phyloP scores from a whole-genome alignment of 345 rosid genomes.

The Ceriops tagal region DNA sequence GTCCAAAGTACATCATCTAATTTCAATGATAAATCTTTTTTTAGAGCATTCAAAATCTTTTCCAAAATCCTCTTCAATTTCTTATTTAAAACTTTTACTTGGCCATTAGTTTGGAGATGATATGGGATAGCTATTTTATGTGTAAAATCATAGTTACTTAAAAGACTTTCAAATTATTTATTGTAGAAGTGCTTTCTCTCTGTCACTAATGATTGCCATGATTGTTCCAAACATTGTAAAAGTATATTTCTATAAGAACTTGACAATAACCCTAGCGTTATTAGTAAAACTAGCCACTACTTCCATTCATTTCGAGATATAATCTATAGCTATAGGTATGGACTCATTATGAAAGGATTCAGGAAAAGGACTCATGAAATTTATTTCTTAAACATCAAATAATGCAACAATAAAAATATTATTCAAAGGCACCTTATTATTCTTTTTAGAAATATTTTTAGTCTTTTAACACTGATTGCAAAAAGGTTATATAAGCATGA shows the following conservation, averaged over 20 bases:
- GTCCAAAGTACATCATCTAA: no score
- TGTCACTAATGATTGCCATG: neutral
- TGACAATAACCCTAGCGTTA: neutral
- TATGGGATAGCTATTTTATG: neutral
- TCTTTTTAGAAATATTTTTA: neutral
- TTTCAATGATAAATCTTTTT: neutral
- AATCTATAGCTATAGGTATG: neutral
- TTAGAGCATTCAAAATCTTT: neutral
- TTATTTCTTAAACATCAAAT: neutral
- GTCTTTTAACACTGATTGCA: neutral
- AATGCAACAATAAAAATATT: neutral
- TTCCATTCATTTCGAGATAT: neutral
- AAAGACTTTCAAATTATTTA: neutral
- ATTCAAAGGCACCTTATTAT: neutral
- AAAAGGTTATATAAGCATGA: no score
- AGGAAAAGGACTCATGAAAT: neutral
- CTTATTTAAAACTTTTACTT: neutral
- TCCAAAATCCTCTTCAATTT: neutral
- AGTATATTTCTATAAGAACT: neutral
- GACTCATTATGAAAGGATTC: no score
- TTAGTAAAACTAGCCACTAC: neutral
- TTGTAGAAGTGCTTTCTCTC: neutral
- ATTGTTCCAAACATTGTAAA: neutral
- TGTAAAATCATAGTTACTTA: neutral
- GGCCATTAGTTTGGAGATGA: neutral